phyloP scores from a whole-genome alignment of 345 rosid species.

The Laguncularia racemosa region DNA sequence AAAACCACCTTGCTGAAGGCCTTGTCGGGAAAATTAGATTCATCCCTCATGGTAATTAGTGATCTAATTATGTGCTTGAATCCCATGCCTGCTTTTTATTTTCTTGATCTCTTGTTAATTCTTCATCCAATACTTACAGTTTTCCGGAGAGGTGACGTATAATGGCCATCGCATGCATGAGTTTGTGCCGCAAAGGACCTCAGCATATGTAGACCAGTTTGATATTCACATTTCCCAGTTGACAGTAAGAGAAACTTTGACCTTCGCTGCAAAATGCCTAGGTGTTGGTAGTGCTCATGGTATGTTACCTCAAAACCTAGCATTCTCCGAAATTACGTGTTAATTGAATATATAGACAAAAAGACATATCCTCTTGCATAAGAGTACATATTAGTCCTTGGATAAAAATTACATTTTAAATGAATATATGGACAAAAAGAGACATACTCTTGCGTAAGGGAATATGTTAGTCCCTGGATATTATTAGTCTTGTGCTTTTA shows the following conservation, averaged over 20 bases:
- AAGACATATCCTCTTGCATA: neutral
- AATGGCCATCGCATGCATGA: slow-evolving; percentile 11
- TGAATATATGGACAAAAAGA: neutral
- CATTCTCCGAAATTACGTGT: neutral
- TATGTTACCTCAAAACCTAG: slow-evolving; percentile 1
- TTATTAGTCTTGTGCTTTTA: no score
- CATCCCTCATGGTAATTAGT: slow-evolving; percentile 1
- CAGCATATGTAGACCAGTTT: slow-evolving; percentile 14
- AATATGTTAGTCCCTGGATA: no score
- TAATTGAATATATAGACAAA: neutral
- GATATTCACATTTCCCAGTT: slow-evolving; percentile 15
- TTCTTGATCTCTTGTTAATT: neutral
- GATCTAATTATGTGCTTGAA: no score
- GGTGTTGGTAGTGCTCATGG: slow-evolving; percentile 10
- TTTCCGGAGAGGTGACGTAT: slow-evolving; percentile 10
- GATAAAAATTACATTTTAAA: no score
- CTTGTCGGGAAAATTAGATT: slow-evolving; percentile 6
- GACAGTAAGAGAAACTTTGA: slow-evolving; percentile 17
- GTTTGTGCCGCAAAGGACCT: slow-evolving; percentile 14
- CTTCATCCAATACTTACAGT: neutral
- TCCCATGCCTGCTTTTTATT: no score
- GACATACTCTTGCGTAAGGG: no score
- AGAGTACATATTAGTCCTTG: no score
- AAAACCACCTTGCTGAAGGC: slow-evolving; percentile 15
- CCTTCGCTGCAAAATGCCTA: slow-evolving; percentile 14